Base-by-base conservation (phyloP, 768 basidiomycete species). In the Boletellus emodensis region DNA sequence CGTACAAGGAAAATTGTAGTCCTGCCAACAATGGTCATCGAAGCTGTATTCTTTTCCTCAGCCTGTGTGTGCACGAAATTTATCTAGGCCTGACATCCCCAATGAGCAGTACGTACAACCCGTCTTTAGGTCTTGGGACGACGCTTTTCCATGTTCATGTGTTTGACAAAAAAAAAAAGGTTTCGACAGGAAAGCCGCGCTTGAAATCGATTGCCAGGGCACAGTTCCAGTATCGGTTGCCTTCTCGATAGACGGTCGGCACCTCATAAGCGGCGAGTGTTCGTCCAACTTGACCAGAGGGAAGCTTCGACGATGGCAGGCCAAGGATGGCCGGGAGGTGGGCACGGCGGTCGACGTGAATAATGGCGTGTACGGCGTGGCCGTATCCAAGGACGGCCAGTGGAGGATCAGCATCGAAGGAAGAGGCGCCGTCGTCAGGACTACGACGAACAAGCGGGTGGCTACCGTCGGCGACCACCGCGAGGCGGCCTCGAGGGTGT, bases 311-410 rank as follows among this genome's bases (percentile, higher is more conserved):
- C 53, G 33, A n/a, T 56, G 24, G 24, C 12, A 30, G 10, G 12
- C 49, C 34, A 46, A 38, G 38, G 45, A 46, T 10, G 45, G 41
- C 26, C 24, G 41, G 20, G 28, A 44, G 13, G 18, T 20, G 4
- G 40, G 20, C 1, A 7, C 40, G 10, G 5, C 44, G 1, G 36
- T 35, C 18, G 44, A 49, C 7, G 24, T 20, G 30, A 33, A 1
- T 11, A 40, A 49, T 15, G 36, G 39, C 9, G 43, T 24, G 36
- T 36, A 26, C 20, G 44, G 45, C 17, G 28, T 46, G 7, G 38
- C 26, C 2, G 30, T 50, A 4, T 56, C 55, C 4, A 56, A 55
- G 10, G 55, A 56, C 38, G 55, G 44, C 9, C 35, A 20, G 38
- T 55, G 53, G 55, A 36, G 54, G 22, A 40, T 56, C 12, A 36